A percentile compares a stretch with the other conserved stretches of the same genome.
Conservation (phyloP, 306 rosid species). For the Lathyrus tuberosus region DNA sequence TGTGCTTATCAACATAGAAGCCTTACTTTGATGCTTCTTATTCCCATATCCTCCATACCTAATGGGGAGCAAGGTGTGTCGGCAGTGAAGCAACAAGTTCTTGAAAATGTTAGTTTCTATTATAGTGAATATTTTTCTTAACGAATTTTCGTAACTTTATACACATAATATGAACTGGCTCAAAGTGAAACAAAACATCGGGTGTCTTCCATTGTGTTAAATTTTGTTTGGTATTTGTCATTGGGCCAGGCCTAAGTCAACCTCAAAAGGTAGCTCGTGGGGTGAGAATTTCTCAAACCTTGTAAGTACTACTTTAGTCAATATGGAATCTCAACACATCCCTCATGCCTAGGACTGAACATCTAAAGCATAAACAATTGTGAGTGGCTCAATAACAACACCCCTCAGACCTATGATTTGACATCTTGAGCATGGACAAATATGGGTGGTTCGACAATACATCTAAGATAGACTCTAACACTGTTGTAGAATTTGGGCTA, state of each 20-base stretch:
- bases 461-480: not conserved
- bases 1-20: conserved; percentile 83
- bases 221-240: conserved; percentile 10
- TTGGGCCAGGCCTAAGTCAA: not conserved
- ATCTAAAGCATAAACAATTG: not conserved
- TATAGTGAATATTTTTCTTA: conserved; percentile 25
- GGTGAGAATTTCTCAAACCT: conserved; percentile 8
- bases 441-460: not conserved
- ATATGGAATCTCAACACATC: not conserved
- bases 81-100: conserved; percentile 68
- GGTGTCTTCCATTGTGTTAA: conserved; percentile 12
- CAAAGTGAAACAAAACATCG: conserved; percentile 1
- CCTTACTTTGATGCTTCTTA: conserved; percentile 78
- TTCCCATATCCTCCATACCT: conserved; percentile 73
- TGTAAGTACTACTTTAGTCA: not conserved
- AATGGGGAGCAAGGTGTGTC: conserved; percentile 86
- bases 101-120: conserved; percentile 78
- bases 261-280: conserved; percentile 5
- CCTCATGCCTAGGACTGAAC: not conserved
- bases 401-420: not conserved
- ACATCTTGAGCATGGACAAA: conserved; percentile 5
- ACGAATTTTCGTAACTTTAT: not conserved
- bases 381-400: not conserved
- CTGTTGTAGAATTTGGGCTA: not conserved
- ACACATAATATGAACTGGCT: conserved; percentile 14